A percentile compares a stretch with the other conserved stretches of the same genome.
phyloP scores from a whole-genome alignment of 1,284 basidiomycete genomes.

The Ganoderma boninense region DNA sequence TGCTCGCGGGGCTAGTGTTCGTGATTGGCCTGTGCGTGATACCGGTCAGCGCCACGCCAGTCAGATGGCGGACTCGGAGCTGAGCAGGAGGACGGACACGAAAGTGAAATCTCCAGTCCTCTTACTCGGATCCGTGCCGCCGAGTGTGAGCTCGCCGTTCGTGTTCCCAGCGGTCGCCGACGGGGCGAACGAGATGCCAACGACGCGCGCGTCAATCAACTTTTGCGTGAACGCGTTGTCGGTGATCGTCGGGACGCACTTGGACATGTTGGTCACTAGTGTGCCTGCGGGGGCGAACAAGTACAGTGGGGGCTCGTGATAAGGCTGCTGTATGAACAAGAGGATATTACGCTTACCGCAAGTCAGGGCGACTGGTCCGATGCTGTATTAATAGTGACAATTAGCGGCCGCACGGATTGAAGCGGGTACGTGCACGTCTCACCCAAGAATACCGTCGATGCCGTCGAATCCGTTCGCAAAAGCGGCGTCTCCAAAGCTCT shows the following conservation, averaged over 20 bases:
- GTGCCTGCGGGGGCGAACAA: background rate
- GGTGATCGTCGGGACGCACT: slow-evolving; percentile 40
- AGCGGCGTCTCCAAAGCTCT: slow-evolving; percentile 62
- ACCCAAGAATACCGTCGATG: slow-evolving; percentile 59
- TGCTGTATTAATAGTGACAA: slow-evolving; percentile 33
- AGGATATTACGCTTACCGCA: slow-evolving; percentile 14
- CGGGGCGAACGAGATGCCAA: slow-evolving; percentile 57
- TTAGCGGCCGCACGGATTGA: background rate
- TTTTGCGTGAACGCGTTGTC: slow-evolving; percentile 55
- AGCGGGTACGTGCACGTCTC: background rate
- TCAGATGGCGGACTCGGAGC: too few relatives aligned
- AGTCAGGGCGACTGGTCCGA: slow-evolving; percentile 59
- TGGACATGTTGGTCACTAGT: background rate
- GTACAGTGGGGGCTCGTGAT: background rate
- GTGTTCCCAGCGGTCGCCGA: slow-evolving; percentile 39
- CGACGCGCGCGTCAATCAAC: slow-evolving; percentile 35
- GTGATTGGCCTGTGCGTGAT: slow-evolving; percentile 52
- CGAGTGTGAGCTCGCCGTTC: slow-evolving; percentile 29
- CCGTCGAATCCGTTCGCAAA: slow-evolving; percentile 45
- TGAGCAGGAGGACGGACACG: background rate
- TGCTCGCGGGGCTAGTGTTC: slow-evolving; percentile 51
- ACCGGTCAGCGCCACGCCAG: background rate
- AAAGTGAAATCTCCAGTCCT: background rate
- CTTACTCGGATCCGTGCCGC: background rate
- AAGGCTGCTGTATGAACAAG: background rate